Conservation (phyloP, 208 protist species). For the Trypanosomatidae sp. region DNA sequence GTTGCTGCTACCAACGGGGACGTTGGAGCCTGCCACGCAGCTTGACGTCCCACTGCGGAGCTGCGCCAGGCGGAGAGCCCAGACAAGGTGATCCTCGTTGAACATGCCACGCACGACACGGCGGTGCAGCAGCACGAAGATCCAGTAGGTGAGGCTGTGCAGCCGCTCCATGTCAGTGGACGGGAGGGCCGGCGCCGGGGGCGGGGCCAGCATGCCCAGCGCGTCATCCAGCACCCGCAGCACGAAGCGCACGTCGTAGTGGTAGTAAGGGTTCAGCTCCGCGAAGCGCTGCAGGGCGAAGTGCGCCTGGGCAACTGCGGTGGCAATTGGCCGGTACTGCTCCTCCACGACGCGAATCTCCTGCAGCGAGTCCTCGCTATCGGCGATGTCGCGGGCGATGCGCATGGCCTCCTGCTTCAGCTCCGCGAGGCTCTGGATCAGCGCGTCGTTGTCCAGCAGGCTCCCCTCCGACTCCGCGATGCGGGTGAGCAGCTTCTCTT, state of each 20-base stretch:
- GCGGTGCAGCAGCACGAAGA: constrained; percentile 80
- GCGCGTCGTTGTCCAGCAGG: constrained; percentile 97
- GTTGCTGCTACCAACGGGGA: neutral
- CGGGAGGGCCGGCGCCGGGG: neutral
- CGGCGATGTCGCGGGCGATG: constrained; percentile 89
- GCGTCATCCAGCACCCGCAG: constrained; percentile 91
- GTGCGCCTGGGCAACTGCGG: constrained; percentile 91
- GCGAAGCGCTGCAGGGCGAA: constrained; percentile 95
- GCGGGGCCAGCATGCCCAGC: constrained; percentile 50
- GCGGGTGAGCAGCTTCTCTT: constrained; percentile 95
- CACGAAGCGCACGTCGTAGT: constrained; percentile 97
- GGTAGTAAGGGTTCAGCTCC: constrained; percentile 96
- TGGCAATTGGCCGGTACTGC: constrained; percentile 93
- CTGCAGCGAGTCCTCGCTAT: constrained; percentile 94
- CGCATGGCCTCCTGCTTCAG: constrained; percentile 94
- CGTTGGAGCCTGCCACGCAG: neutral
- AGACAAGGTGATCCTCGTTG: constrained; percentile 92
- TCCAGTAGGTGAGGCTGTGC: constrained; percentile 35
- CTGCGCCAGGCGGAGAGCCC: constrained; percentile 94
- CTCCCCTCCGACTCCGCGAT: constrained; percentile 95
- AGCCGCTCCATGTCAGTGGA: constrained; percentile 14
- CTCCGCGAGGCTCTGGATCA: constrained; percentile 94
- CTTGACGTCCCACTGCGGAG: constrained; percentile 73
- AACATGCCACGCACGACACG: constrained; percentile 93
- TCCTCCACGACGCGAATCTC: constrained; percentile 78